Evolutionary conservation across 306 rosid genomes (phyloP).

Genomic region (Cicer chorassanicum): DNA sequence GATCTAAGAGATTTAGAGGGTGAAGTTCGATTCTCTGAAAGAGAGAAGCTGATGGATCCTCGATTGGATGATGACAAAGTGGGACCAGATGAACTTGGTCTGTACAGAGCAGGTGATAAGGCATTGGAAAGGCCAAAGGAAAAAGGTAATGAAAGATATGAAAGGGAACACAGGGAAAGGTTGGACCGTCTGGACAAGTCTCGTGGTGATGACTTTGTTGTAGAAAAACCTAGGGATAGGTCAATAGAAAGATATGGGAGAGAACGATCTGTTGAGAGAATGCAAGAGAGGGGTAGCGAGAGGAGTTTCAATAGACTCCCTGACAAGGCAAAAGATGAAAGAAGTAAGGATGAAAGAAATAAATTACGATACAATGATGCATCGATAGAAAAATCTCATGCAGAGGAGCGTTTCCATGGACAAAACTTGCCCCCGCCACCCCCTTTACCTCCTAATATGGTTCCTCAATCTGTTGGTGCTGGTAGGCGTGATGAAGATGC

Average conservation of each 20-base stretch:
- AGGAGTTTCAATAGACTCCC: constrained; percentile 74
- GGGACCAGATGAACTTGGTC: constrained; percentile 69
- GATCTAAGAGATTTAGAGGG: constrained; percentile 78
- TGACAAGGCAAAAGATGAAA: constrained; percentile 85
- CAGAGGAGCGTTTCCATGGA: constrained; percentile 87
- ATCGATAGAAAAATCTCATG: constrained; percentile 71
- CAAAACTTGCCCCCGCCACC: constrained; percentile 99
- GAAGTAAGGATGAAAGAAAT: constrained; percentile 76
- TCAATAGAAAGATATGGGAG: constrained; percentile 91
- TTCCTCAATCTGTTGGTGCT: constrained; percentile 87
- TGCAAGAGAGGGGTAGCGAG: constrained; percentile 76
- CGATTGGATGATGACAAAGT: constrained; percentile 72
- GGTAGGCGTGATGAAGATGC: constrained; percentile 93
- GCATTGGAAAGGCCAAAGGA: constrained; percentile 81
- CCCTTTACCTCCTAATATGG: constrained; percentile 91
- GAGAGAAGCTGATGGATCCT: constrained; percentile 76
- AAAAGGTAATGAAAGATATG: constrained; percentile 84
- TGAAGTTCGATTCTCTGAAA: constrained; percentile 75
- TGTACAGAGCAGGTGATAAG: constrained; percentile 71
- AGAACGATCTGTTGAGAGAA: constrained; percentile 87
- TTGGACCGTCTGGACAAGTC: constrained; percentile 84
- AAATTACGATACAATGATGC: constrained; percentile 77
- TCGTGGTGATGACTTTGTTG: constrained; percentile 75
- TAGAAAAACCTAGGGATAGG: constrained; percentile 82
- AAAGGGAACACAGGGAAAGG: constrained; percentile 85